Evolutionary conservation across 2,329 filamentous ascomycete species (phyloP).

Genomic region (Fusarium sp.): DNA sequence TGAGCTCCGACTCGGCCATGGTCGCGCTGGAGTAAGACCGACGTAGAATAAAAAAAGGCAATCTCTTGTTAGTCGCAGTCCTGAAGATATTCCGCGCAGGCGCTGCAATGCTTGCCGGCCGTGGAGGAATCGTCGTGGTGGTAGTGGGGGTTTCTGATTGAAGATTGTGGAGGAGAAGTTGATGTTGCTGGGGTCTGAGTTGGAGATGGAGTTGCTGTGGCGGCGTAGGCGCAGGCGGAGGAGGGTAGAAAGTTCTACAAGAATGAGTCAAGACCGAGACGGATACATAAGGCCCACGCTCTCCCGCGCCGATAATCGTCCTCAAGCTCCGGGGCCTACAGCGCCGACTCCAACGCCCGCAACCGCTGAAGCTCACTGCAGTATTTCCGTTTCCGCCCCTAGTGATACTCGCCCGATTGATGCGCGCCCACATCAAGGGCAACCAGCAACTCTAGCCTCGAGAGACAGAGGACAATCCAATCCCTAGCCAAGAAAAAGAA

Average conservation of each 20-base stretch:
- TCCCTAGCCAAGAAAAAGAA: neutral
- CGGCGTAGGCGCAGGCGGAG: slow-evolving; percentile 27
- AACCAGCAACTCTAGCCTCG: neutral
- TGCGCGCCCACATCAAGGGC: slow-evolving; percentile 34
- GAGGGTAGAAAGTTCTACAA: slow-evolving; percentile 57
- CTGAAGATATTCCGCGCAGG: slow-evolving; percentile 35
- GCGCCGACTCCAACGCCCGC: slow-evolving; percentile 33
- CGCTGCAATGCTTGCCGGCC: slow-evolving; percentile 12
- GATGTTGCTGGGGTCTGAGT: slow-evolving; percentile 25
- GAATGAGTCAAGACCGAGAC: slow-evolving; percentile 53
- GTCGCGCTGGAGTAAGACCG: slow-evolving; percentile 50
- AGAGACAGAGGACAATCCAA: slow-evolving; percentile 7
- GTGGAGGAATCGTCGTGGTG: slow-evolving; percentile 31
- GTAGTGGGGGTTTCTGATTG: slow-evolving; percentile 27
- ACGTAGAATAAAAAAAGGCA: slow-evolving; percentile 37
- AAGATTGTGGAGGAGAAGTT: slow-evolving; percentile 34
- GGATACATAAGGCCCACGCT: slow-evolving; percentile 50
- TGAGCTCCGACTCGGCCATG: slow-evolving; percentile 66
- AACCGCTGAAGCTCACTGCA: slow-evolving; percentile 29
- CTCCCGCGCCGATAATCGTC: slow-evolving; percentile 31
- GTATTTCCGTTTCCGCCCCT: slow-evolving; percentile 41
- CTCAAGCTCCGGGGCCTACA: slow-evolving; percentile 29
- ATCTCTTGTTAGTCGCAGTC: slow-evolving; percentile 19
- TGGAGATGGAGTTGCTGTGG: slow-evolving; percentile 32
- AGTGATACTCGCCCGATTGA: slow-evolving; percentile 34